phyloP scores from a whole-genome alignment of 2,329 filamentous ascomycete species.

The Cryphonectria radicalis region DNA sequence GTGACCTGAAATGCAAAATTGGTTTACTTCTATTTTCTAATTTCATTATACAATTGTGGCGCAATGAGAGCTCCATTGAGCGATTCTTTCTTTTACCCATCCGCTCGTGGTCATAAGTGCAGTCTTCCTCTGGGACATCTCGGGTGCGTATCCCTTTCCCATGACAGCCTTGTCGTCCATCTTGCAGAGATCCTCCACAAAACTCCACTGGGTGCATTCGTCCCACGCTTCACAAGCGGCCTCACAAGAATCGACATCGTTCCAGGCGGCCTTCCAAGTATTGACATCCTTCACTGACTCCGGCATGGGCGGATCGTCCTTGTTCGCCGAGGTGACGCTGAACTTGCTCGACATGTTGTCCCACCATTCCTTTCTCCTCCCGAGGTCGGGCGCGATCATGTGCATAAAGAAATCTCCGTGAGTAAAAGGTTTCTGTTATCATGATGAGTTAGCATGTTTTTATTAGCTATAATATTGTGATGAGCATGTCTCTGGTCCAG shows the following conservation, averaged over 20 bases:
- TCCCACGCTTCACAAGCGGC: slow-evolving; percentile 34
- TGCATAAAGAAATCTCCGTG: slow-evolving; percentile 34
- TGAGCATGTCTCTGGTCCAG: not conserved
- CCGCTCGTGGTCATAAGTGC: slow-evolving; percentile 35
- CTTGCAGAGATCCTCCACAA: slow-evolving; percentile 36
- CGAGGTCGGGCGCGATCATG: slow-evolving; percentile 34
- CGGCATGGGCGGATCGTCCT: slow-evolving; percentile 29
- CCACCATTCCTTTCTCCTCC: slow-evolving; percentile 34
- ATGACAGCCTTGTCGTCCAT: slow-evolving; percentile 34
- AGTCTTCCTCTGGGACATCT: slow-evolving; percentile 34
- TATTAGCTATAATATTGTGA: not conserved
- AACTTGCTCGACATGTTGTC: slow-evolving; percentile 35
- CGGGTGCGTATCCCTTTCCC: slow-evolving; percentile 34
- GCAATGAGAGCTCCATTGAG: slow-evolving; percentile 13
- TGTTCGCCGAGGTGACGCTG: slow-evolving; percentile 34
- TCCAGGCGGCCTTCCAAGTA: slow-evolving; percentile 34
- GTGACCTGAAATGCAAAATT: not conserved
- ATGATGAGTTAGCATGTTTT: not conserved
- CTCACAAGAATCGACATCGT: slow-evolving; percentile 35
- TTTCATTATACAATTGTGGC: not conserved
- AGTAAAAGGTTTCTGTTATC: slow-evolving; percentile 29
- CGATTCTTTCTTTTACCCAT: slow-evolving; percentile 30
- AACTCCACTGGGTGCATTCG: slow-evolving; percentile 36
- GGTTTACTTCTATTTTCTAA: not conserved
- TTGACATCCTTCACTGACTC: slow-evolving; percentile 28